Base-by-base conservation (phyloP, 164 flowering plant genomes). In the Sextonia rubra region DNA sequence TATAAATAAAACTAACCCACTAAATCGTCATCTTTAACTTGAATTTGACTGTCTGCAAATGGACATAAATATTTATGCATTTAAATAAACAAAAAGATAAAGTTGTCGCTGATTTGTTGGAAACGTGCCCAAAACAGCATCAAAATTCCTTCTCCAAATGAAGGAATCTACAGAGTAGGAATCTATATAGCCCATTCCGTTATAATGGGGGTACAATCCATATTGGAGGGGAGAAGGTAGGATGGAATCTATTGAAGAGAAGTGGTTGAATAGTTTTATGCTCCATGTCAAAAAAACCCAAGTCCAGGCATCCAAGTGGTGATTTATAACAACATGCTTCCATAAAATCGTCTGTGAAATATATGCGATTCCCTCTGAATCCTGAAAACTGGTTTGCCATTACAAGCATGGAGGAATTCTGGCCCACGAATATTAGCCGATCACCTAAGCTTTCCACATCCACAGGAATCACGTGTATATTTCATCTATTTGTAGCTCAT, bases 361-460 rank as follows among this genome's bases (percentile, higher is more conserved):
- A 76, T 48, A 92, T 83, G 58, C 88, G 84, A 77, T 86, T 92
- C 69, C 90, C 86, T 73, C 52, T 84, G 71, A 85, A 74, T 32
- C 80, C 80, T 18, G 62, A 23, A 12, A 89, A 67, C n/a, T 87
- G 90, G 37, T 75, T 68, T 27, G 83, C 86, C 2, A 79, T 76
- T 7, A 82, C 86, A 4, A 89, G 83, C 79, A 90, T 89, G 0
- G 85, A 27, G 69, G 89, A 83, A 78, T 88, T 86, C 65, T 90
- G 91, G 17, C 92, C 91, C 75, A 89, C 66, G 75, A 92, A 90
- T 85, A 92, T 66, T 60, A 90, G 73, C 15, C 66, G 75, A 66
- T 90, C 87, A 12, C 83, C 88, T 83, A 92, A 80, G 75, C 65
- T 74, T 18, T 73, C 72, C n/a, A n/a, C n/a, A n/a, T n/a, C n/a